phyloP scores from a whole-genome alignment of 75 land plant genomes.

The Gnetum montanum region DNA sequence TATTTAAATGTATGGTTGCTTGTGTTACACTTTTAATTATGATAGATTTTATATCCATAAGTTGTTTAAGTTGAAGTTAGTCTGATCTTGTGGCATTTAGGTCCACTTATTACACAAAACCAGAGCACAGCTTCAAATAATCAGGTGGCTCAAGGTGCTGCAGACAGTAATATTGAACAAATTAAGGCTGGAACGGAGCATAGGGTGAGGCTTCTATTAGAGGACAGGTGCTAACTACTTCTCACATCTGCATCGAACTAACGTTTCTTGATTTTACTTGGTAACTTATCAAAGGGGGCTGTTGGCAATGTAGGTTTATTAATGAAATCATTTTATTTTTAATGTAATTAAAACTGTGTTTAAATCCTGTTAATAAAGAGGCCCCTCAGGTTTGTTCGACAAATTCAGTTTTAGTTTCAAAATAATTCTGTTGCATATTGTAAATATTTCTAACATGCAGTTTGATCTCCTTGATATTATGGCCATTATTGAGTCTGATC shows the following conservation, averaged over 20 bases:
- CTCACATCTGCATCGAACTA: not conserved
- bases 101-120: conserved; percentile 1
- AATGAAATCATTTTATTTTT: not conserved
- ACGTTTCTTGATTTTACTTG: not conserved
- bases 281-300: not conserved
- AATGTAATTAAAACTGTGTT: not conserved
- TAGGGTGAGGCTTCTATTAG: conserved; percentile 37
- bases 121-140: conserved; percentile 11
- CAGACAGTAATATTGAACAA: conserved; percentile 21
- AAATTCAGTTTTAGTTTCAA: too few species aligned
- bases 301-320: not conserved
- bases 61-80: conserved; percentile 7
- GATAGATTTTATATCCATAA: not conserved
- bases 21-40: not conserved
- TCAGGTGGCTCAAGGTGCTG: conserved; percentile 13
- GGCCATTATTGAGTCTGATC: too few species aligned
- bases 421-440: too few species aligned
- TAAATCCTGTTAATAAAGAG: too few species aligned
- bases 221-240: conserved; percentile 26
- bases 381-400: too few species aligned
- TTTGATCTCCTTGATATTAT: too few species aligned
- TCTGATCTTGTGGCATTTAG: conserved; percentile 13
- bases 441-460: too few species aligned
- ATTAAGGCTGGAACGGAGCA: conserved; percentile 50
- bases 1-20: conserved; percentile 31